Base-by-base conservation (phyloP, 345 rosid genomes). In the Hibiscus tridactylites region DNA sequence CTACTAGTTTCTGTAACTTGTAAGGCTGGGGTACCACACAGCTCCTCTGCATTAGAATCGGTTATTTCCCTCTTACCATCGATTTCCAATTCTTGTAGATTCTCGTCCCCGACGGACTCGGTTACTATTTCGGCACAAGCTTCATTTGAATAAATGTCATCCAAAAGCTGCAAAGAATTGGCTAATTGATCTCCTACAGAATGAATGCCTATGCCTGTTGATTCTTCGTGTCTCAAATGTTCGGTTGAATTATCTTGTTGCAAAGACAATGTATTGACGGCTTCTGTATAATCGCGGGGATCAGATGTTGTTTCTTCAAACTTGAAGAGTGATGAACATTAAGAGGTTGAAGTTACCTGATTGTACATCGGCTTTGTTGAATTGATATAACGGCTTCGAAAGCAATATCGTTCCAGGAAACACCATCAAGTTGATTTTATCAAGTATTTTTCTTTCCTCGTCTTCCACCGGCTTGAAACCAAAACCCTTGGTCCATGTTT, bases 401-500 rank as follows among this genome's bases (percentile, higher is more conserved):
- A 93, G 91, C 73, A 87, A 81, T 35, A 88, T 57, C 3, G 97
- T 80, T 50, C 96, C 97, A 10, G 97, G 97, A 80, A 91, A 88
- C 57, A 94, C 94, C 97, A 90, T 87, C 80, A 91, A 81, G 81
- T 90, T 94, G 80, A 87, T 72, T 73, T 73, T 82, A 54, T 79
- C 87, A 44, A 91, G 87, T 63, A 83, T 72, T 69, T 73, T 78
- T 73, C 81, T 91, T 78, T 94, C 97, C 1, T 80, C 83, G 31
- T 78, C 73, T 42, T 85, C 88, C 78, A 94, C 74, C 7, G 82
- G 77, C 62, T 64, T 50, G 79, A 94, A 94, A 65, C 93, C 97
- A 77, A 94, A 94, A 79, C 97, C 96, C 68, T 77, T 56, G 0
- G 88, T 90, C 98, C 98, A 94, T 28, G 97, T 94, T 72, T 91